These are phyloP conservation scores for Penicillium atrosanguineum DNA, from an alignment of 495 filamentous ascomycete genomes.

Conservation along the genomic window DNA sequence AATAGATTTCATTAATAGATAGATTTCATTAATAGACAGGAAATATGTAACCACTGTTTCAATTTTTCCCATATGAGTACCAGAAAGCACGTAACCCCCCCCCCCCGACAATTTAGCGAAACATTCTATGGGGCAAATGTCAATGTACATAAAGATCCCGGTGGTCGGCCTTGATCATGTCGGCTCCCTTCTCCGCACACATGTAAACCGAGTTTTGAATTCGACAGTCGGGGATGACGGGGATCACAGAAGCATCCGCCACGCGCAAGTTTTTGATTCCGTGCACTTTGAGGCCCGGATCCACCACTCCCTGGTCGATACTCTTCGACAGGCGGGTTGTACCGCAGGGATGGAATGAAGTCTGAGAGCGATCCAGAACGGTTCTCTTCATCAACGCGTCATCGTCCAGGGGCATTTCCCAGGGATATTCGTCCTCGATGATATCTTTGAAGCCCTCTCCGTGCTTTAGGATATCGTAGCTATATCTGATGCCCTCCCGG, in stretches of 20 bases:
- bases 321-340: conserved; percentile 41
- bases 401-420: conserved; percentile 48
- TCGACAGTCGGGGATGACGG: conserved; percentile 20
- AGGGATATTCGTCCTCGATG: conserved; percentile 50
- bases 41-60: too few relatives aligned
- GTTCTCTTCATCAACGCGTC: conserved; percentile 53
- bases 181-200: conserved; percentile 49
- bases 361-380: conserved; percentile 51
- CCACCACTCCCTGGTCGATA: conserved; percentile 48
- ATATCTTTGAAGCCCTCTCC: conserved; percentile 53
- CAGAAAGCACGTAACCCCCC: too few relatives aligned
- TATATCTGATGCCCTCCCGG: conserved; percentile 48
- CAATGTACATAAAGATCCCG: not conserved
- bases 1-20: too few relatives aligned
- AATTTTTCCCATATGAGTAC: too few relatives aligned
- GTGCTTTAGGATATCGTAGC: conserved; percentile 48
- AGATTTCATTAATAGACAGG: too few relatives aligned
- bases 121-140: too few relatives aligned
- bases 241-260: conserved; percentile 30
- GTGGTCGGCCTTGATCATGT: conserved; percentile 39
- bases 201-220: conserved; percentile 45
- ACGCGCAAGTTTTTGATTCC: conserved; percentile 48
- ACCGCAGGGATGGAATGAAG: conserved; percentile 52
- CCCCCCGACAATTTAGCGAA: too few relatives aligned
- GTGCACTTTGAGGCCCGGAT: conserved; percentile 45